A percentile compares a stretch with the other conserved stretches of the same genome.
Evolutionary conservation across 352 stramenopile genomes (phyloP).

Genomic region (Phytophthora quininea): DNA sequence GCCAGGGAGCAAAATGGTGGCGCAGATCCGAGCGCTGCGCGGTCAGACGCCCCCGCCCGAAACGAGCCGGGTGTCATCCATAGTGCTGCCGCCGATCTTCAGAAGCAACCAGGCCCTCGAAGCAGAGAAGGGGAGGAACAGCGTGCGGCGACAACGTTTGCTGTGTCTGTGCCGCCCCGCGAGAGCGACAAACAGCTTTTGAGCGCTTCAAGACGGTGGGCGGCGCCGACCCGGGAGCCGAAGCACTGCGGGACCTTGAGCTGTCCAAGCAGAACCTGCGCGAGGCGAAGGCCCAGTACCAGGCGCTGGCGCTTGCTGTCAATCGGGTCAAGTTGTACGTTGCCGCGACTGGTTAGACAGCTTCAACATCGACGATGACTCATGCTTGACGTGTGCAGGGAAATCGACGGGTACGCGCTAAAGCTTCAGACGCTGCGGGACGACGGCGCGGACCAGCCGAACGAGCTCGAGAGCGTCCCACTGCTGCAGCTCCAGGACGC

Average conservation of each 20-base stretch:
- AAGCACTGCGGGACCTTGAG: constrained; percentile 62
- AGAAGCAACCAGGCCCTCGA: constrained; percentile 9
- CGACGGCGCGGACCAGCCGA: constrained; percentile 6
- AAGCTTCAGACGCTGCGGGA: constrained; percentile 44
- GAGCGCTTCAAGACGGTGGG: constrained; percentile 49
- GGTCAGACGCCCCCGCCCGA: constrained; percentile 22
- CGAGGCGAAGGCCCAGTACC: constrained; percentile 41
- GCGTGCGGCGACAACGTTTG: background rate
- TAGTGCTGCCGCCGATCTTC: constrained; percentile 13
- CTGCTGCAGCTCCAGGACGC: constrained; percentile 60
- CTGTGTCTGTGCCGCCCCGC: background rate
- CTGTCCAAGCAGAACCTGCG: constrained; percentile 67
- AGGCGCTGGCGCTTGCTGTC: constrained; percentile 46
- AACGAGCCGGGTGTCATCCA: background rate
- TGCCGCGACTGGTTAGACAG: constrained; percentile 13
- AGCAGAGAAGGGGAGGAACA: constrained; percentile 1
- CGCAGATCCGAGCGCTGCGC: constrained; percentile 54
- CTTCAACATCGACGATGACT: constrained; percentile 24
- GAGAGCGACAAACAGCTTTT: constrained; percentile 60
- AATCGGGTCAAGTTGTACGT: constrained; percentile 72
- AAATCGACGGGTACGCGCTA: constrained; percentile 52
- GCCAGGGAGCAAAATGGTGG: constrained; percentile 52
- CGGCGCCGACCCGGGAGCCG: constrained; percentile 34
- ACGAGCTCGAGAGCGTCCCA: constrained; percentile 18
- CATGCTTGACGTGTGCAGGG: constrained; percentile 24